Evolutionary conservation across 1,139 yeast genomes (phyloP), one percentile per base, ranked within the genome.

Genomic region (Debaryomycetaceae sp.): DNA sequence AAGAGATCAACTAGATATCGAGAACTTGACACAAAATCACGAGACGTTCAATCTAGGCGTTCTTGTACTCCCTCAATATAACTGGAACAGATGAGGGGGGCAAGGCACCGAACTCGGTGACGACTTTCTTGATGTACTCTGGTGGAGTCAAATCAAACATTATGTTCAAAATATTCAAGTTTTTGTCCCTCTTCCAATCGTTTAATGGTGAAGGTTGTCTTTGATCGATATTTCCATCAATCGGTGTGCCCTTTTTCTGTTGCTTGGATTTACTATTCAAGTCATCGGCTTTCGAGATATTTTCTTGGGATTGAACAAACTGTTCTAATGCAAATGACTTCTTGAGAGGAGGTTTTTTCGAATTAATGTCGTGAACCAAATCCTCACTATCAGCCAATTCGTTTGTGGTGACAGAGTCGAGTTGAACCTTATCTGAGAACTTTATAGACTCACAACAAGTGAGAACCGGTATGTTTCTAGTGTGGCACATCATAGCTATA

Each of bases 31-130:
- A 38, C 34, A 38, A 14, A 38, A 38, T 8, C 41, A 38, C 36
- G 20, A 24, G 8, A 34, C 13, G 27, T 35, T n/a, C 42, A 14
- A 20, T 24, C 60, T 68, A 65, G 48, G 74, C 69, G 55, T 75
- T 76, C 66, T 88, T 88, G 66, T 93, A 93, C 64, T 93, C 99
- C 66, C 98, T 81, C 57, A 93, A 75, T 49, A 93, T 89, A 38
- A 93, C 98, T 30, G 99, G 99, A 48, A 93, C 98, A 1, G 98
- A 89, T 6, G 96, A 87, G 38, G 99, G 96, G 6, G 99, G 99
- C 53, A 95, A 75, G 5, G 96, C 89, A 23, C 99, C 99, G 51
- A 91, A 81, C 62, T 93, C 99, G 1, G 99, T 93, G 42, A 95
- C 88, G 47, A 95, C 91, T 70, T 95, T 93, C 63, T 91, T 90